Percentiles rank a stretch among this genome's conserved stretches.
phyloP scores from a whole-genome alignment of 768 basidiomycete genomes.

The Trametes sanguinea region DNA sequence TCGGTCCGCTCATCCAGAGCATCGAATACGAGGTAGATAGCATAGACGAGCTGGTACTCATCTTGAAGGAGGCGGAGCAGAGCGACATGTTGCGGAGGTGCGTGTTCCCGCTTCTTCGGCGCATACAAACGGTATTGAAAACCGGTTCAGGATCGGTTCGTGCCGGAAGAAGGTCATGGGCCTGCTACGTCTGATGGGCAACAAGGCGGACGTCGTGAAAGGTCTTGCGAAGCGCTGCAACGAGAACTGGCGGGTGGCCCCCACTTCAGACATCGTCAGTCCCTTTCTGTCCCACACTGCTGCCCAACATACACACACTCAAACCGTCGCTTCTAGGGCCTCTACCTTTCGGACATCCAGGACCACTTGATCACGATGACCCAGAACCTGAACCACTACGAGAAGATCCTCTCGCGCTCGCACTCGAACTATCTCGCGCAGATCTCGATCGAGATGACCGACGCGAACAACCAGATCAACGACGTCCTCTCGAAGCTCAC shows the following conservation, averaged over 20 bases:
- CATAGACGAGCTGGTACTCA: slow-evolving; percentile 96
- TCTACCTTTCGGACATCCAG: slow-evolving; percentile 95
- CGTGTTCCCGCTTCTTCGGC: slow-evolving; percentile 9
- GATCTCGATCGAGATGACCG: slow-evolving; percentile 99
- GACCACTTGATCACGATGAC: slow-evolving; percentile 99
- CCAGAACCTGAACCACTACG: slow-evolving; percentile 99
- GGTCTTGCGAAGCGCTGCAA: slow-evolving; percentile 97
- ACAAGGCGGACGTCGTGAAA: slow-evolving; percentile 99
- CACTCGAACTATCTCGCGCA: slow-evolving; percentile 99
- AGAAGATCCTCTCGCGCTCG: slow-evolving; percentile 97
- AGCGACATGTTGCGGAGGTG: slow-evolving; percentile 92
- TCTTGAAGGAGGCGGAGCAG: slow-evolving; percentile 93
- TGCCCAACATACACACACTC: background rate
- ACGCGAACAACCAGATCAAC: slow-evolving; percentile 99
- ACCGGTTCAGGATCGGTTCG: slow-evolving; percentile 74
- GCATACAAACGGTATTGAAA: background rate
- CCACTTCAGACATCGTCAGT: slow-evolving; percentile 92
- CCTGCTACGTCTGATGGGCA: slow-evolving; percentile 92
- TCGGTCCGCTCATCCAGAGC: slow-evolving; percentile 96
- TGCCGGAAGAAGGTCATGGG: slow-evolving; percentile 99
- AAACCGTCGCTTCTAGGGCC: slow-evolving; percentile 53
- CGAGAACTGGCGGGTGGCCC: slow-evolving; percentile 98
- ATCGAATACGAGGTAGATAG: slow-evolving; percentile 99
- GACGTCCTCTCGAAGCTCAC: slow-evolving; percentile 97
- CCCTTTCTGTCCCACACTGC: background rate